phyloP scores from a whole-genome alignment of 148 eudicot genomes.

The Beta vulgaris region DNA sequence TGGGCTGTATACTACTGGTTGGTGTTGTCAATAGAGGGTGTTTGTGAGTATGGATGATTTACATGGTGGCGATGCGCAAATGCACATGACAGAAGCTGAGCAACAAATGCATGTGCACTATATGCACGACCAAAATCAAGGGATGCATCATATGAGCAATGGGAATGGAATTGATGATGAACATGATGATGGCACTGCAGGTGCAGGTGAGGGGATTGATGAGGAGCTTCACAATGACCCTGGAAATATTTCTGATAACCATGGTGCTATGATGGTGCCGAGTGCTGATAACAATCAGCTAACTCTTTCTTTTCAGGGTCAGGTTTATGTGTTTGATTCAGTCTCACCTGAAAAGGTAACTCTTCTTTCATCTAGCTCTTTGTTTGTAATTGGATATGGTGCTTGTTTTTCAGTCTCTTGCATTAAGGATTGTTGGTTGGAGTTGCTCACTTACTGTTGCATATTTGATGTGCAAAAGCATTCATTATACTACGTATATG shows the following conservation, averaged over 20 bases:
- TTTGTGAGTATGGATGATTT: constrained; percentile 42
- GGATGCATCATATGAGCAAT: constrained; percentile 57
- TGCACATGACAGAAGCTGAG: constrained; percentile 41
- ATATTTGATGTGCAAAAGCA: background rate
- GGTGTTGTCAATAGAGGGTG: constrained; percentile 2
- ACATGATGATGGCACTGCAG: constrained; percentile 42
- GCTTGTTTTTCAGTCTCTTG: background rate
- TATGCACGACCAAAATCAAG: constrained; percentile 51
- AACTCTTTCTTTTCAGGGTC: constrained; percentile 80
- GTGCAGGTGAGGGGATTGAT: constrained; percentile 48
- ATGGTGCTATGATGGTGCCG: constrained; percentile 37
- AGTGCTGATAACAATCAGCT: constrained; percentile 58
- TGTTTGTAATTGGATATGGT: background rate
- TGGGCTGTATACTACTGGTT: background rate
- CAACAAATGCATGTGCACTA: constrained; percentile 52
- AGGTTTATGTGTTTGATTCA: constrained; percentile 74
- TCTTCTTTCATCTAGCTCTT: constrained; percentile 1
- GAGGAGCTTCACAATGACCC: constrained; percentile 50
- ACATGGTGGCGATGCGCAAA: constrained; percentile 34
- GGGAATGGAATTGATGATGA: constrained; percentile 57
- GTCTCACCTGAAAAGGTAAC: constrained; percentile 74
- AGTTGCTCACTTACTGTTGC: too few relatives aligned
- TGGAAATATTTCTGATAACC: constrained; percentile 44
- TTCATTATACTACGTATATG: background rate
- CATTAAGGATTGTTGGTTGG: too few relatives aligned